Percentiles rank a stretch among this genome's conserved stretches.
These are phyloP conservation scores for Pseudopyrenochaeta lycopersici DNA, from an alignment of 2,329 filamentous ascomycete species.

Conservation along the genomic window DNA sequence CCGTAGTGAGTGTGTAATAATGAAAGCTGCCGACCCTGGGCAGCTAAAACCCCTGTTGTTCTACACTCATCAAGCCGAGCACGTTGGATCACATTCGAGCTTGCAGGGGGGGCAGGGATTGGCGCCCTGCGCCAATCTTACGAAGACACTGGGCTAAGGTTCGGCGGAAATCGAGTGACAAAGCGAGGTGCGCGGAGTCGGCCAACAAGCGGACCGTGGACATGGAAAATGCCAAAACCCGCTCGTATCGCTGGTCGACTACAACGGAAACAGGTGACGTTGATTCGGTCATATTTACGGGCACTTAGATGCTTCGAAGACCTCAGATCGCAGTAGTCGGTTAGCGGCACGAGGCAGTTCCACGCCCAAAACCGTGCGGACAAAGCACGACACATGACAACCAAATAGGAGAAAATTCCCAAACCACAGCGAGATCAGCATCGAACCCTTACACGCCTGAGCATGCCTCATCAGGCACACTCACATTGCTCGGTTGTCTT, in stretches of 20 bases:
- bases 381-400: slow-evolving; percentile 17
- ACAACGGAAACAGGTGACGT: slow-evolving; percentile 28
- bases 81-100: slow-evolving; percentile 43
- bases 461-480: slow-evolving; percentile 6
- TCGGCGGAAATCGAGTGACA: slow-evolving; percentile 38
- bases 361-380: slow-evolving; percentile 33
- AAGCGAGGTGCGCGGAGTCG: slow-evolving; percentile 42
- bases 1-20: slow-evolving; percentile 45
- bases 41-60: slow-evolving; percentile 38
- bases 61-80: slow-evolving; percentile 43
- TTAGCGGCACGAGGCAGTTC: slow-evolving; percentile 24
- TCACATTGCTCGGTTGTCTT: slow-evolving; percentile 8
- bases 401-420: neutral
- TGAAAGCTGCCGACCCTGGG: slow-evolving; percentile 25
- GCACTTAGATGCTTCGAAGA: neutral
- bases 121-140: slow-evolving; percentile 47
- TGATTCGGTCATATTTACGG: slow-evolving; percentile 21
- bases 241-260: slow-evolving; percentile 18
- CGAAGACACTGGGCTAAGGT: slow-evolving; percentile 43
- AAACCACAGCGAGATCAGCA: slow-evolving; percentile 1
- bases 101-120: slow-evolving; percentile 41
- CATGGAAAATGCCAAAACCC: slow-evolving; percentile 24
- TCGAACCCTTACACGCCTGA: neutral
- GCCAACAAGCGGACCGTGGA: slow-evolving; percentile 39
- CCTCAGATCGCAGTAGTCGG: slow-evolving; percentile 22